These are phyloP conservation scores for Sphagnum tenellum DNA, from an alignment of 225 moss, liverwort and hornwort species.

Conservation along the genomic window DNA sequence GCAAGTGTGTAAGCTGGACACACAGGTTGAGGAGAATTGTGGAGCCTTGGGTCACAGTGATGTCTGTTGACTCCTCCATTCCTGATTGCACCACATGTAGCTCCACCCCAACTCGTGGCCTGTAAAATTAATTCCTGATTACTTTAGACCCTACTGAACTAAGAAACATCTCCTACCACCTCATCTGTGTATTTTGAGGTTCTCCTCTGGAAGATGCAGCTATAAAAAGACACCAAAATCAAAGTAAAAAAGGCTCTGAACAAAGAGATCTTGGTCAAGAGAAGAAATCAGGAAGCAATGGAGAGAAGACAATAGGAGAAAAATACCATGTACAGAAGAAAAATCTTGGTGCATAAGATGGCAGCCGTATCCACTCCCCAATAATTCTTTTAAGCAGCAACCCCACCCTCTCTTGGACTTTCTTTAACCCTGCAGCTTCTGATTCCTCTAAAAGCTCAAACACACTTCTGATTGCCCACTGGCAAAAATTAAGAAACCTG, in stretches of 20 bases:
- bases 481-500: constrained; percentile 13
- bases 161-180: too few relatives aligned
- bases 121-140: constrained; percentile 9
- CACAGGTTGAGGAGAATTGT: constrained; percentile 39
- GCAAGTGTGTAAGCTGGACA: constrained; percentile 27
- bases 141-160: background rate
- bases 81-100: constrained; percentile 40
- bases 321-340: constrained; percentile 52
- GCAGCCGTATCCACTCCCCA: constrained; percentile 28
- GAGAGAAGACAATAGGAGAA: background rate
- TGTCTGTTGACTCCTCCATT: constrained; percentile 35
- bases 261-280: background rate
- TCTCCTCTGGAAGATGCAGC: too few relatives aligned
- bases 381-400: constrained; percentile 26
- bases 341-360: constrained; percentile 35
- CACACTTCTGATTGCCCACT: constrained; percentile 35
- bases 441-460: constrained; percentile 14
- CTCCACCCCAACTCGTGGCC: constrained; percentile 57
- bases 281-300: background rate
- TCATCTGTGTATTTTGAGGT: too few relatives aligned
- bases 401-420: constrained; percentile 26
- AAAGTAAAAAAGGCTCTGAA: background rate
- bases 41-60: constrained; percentile 39
- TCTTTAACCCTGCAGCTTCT: constrained; percentile 14
- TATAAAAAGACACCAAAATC: too few relatives aligned